Evolutionary conservation across 2,329 filamentous ascomycete species (phyloP), one percentile per base, ranked within the genome.

Genomic region (Calonectria pseudoreteaudii): DNA sequence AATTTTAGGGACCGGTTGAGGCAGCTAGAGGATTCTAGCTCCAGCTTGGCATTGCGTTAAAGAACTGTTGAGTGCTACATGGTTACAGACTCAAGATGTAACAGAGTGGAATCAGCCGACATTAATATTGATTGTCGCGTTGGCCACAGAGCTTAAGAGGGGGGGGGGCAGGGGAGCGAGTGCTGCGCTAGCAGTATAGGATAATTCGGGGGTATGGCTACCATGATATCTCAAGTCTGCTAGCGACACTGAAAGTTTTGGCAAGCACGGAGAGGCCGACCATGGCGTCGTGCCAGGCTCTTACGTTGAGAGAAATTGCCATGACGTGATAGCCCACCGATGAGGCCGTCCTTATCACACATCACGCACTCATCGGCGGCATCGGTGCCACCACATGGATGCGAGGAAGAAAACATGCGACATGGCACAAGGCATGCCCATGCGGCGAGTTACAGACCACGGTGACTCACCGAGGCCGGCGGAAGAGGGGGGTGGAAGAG

Each of bases 261-360:
- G 44, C 44, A 47, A 23, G 44, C 44, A 47, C 44, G 44, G 44
- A 47, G 20, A 5, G 2, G 44, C 44, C 44, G 44, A n/a, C 44
- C 44, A 47, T 4, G 4, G 20, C 9, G 41, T 47, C n/a, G 44
- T 4, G 44, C n/a, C 44, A 34, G 56, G n/a, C 56, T 60, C 31
- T 60, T 38, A 60, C 31, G 20, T 38, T 60, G 31, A 34, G 34
- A 60, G 56, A 60, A 23, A 60, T 60, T 60, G 56, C 56, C 34
- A 60, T 60, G 56, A 60, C 56, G 31, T 60, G 56, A 60, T 60
- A 60, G 36, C 56, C 56, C 56, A 60, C 36, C 34, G 13, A 36
- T 18, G n/a, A 60, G 36, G 56, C 34, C 16, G 34, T 38, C 13
- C 23, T 36, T 36, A 38, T 60, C 34, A 7, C 23, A 28, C n/a